phyloP scores from a whole-genome alignment of 305 asterid species.

The Solanum chacoense region DNA sequence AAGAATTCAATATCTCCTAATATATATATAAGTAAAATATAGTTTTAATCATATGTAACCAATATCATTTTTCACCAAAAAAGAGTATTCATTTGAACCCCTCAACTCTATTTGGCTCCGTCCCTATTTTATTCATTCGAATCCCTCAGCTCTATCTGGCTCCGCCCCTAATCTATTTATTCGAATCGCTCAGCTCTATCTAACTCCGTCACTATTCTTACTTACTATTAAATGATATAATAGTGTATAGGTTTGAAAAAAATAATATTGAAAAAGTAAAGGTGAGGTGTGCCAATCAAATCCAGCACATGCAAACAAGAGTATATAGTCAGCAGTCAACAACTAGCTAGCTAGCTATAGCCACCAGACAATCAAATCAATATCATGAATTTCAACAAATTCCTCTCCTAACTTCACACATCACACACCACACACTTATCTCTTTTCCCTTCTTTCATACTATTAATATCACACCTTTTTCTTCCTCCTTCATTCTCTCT shows the following conservation, averaged over 20 bases:
- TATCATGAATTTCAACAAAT: conserved; percentile 6
- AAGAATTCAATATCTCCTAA: neutral
- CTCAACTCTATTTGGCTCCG: rapidly evolving
- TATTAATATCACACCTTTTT: neutral
- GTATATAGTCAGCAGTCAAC: conserved; percentile 33
- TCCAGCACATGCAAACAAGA: conserved; percentile 14
- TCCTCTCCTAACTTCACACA: neutral
- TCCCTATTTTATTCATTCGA: too few relatives aligned
- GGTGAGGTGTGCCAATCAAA: conserved; percentile 7
- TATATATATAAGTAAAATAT: too few relatives aligned
- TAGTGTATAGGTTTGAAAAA: neutral
- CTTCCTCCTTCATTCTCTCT: neutral
- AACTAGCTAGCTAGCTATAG: neutral
- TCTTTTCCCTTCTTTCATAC: neutral
- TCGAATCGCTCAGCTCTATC: neutral
- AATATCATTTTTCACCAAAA: too few relatives aligned
- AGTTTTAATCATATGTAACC: too few relatives aligned
- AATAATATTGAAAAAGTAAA: neutral
- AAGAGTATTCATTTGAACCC: rapidly evolving
- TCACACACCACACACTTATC: neutral
- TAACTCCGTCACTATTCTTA: neutral
- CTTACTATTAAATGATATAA: too few relatives aligned
- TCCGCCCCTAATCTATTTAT: neutral
- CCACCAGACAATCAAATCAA: neutral
- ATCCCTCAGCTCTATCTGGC: neutral